Evolutionary conservation across 306 rosid species (phyloP), one percentile per base, ranked within the genome.

Genomic region (Lotus japonicus): DNA sequence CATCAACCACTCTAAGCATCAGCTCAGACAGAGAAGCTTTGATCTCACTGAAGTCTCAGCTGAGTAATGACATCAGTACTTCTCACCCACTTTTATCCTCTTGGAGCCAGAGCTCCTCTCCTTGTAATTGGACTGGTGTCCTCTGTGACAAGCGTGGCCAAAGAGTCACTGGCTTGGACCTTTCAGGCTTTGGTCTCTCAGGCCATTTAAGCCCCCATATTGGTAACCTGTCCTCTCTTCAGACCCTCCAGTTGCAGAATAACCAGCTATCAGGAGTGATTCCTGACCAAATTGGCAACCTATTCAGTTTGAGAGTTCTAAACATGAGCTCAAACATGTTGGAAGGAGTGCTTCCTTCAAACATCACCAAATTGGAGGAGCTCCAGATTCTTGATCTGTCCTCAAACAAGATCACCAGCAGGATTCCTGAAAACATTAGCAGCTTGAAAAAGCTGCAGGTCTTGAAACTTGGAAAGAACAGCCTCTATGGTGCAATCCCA

Each of bases 51-150:
- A 81, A 80, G 62, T 86, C 92, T 18, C 70, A 67, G 19, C 45
- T 86, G 4, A 79, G 12, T 5, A 11, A 45, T 54, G 72, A 85
- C 5, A 26, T 26, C 5, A n/a, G n/a, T n/a, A 23, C 28, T 72
- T 9, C 77, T 9, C 52, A 64, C 45, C 67, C 68, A 28, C 60
- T 79, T 13, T 75, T 80, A 13, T 75, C 80, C 11, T 79, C 84
- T 46, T 86, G 89, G 97, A 67, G 43, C 74, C 74, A 72, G 0
- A 69, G 50, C 13, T 73, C 86, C 45, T 72, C 84, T 1, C 86
- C 86, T 0, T 86, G 89, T 79, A 76, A 86, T 17, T 88, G 96
- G 96, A 83, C 83, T 4, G 91, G 89, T 68, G 85, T 91, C 3
- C 28, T 33, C 1, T 88, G 97, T 77, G 79, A 64, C 64, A 77